Percentiles rank a stretch among this genome's conserved stretches.
phyloP scores from a whole-genome alignment of 805 yeast species.

The Yamadazyma scolyti region DNA sequence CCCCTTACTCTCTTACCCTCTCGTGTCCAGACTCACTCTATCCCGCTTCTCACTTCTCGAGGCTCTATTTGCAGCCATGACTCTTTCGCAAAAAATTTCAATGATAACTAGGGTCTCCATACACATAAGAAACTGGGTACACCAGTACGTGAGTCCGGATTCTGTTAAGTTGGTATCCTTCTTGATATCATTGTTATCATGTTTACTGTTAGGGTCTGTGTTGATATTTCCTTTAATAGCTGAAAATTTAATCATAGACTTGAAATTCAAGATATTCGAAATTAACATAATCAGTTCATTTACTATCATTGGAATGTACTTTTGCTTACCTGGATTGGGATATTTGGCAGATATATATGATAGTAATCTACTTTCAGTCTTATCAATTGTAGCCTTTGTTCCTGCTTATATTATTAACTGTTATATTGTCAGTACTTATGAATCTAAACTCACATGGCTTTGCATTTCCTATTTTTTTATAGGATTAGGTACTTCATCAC shows the following conservation, averaged over 20 bases:
- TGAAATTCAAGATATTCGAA: slow-evolving; percentile 59
- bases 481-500: slow-evolving; percentile 70
- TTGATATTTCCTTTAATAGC: slow-evolving; percentile 79
- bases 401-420: slow-evolving; percentile 58
- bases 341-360: slow-evolving; percentile 83
- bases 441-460: slow-evolving; percentile 14
- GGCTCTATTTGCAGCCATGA: no score
- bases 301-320: slow-evolving; percentile 77
- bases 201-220: slow-evolving; percentile 80
- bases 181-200: slow-evolving; percentile 52
- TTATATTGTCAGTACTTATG: slow-evolving; percentile 7
- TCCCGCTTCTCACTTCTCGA: no score
- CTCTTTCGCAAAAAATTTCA: no score
- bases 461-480: slow-evolving; percentile 53
- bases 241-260: slow-evolving; percentile 54
- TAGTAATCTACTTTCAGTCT: slow-evolving; percentile 63
- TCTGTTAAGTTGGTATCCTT: slow-evolving; percentile 50
- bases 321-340: slow-evolving; percentile 80
- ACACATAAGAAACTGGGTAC: slow-evolving; percentile 4
- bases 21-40: no score
- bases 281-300: slow-evolving; percentile 71
- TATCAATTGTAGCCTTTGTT: slow-evolving; percentile 57
- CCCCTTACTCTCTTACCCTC: no score
- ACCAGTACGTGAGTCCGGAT: slow-evolving; percentile 1
- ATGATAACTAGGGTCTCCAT: slow-evolving; percentile 6